Evolutionary conservation across 306 rosid genomes (phyloP), one percentile per base, ranked within the genome.

Genomic region (Bauhinia variegata): DNA sequence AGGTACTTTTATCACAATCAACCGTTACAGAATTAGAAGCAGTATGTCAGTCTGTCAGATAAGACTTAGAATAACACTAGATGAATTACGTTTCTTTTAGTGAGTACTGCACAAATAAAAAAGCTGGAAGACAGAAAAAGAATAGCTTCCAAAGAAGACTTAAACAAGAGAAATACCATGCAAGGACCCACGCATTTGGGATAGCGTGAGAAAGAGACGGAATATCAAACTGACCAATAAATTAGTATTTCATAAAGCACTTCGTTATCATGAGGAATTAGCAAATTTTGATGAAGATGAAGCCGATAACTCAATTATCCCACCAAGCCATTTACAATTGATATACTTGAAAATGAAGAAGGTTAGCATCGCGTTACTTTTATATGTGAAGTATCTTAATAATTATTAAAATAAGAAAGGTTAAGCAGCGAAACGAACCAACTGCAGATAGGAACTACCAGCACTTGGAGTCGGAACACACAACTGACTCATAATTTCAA

Each of bases 11-110:
- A 23, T 23, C 28, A 23, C 2, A 60, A 76, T 63, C 71, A 70
- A 67, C 38, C 50, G 69, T 67, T 56, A 52, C 60, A 56, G 39
- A 67, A 68, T 62, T 43, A 44, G 37, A 58, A 67, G 52, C 46
- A 41, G 33, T 9, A 7, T 1, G 1, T n/a, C n/a, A n/a, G n/a
- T n/a, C n/a, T n/a, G n/a, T 12, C 55, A 55, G 38, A 42, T 23
- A 42, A 15, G 65, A 65, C 11, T 48, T 32, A 54, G 47, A 13
- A 55, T 54, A n/a, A 17, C 65, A 42, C 48, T 49, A 67, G 30
- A 43, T n/a, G 59, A 59, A 49, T 47, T 65, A 65, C 38, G 2
- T 49, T 39, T n/a, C n/a, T n/a, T n/a, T n/a, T 8, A 50, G 8
- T 16, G 14, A 68, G 71, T 18, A 23, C 28, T 70, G 60, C 59